Evolutionary conservation across 352 stramenopile genomes (phyloP).

Genomic region (Elongisporangium anandrum): DNA sequence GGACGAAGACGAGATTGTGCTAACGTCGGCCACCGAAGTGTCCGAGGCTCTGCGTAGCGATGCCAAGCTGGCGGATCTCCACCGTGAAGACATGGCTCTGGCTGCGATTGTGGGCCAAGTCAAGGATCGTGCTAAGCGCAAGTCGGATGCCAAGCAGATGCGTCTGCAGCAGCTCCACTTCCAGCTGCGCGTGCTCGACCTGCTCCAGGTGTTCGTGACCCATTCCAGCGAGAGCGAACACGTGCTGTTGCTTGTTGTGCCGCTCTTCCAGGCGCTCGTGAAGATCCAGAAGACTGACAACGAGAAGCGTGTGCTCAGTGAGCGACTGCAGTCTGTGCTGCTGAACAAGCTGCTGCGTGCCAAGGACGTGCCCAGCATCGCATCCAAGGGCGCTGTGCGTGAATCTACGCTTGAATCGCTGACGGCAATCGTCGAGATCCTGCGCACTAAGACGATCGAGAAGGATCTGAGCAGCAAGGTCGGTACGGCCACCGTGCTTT

Average conservation of each 20-base stretch:
- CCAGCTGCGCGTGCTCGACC: conserved; percentile 77
- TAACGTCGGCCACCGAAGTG: conserved; percentile 55
- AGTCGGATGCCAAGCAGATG: conserved; percentile 69
- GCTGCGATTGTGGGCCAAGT: conserved; percentile 79
- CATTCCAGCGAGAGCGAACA: conserved; percentile 21
- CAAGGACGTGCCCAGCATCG: conserved; percentile 41
- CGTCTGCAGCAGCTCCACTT: conserved; percentile 78
- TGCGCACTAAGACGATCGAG: conserved; percentile 46
- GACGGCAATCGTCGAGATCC: conserved; percentile 29
- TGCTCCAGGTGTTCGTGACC: conserved; percentile 68
- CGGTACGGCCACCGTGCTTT: conserved; percentile 48
- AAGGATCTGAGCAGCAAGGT: conserved; percentile 64
- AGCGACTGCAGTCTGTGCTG: conserved; percentile 64
- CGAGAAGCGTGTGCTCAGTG: conserved; percentile 69
- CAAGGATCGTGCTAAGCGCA: conserved; percentile 62
- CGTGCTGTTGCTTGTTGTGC: conserved; percentile 47
- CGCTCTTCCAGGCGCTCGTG: conserved; percentile 57
- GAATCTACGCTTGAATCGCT: conserved; percentile 28
- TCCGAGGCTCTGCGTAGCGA: conserved; percentile 66
- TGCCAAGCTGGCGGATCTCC: conserved; percentile 54
- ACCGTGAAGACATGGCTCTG: conserved; percentile 76
- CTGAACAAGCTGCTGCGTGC: conserved; percentile 59
- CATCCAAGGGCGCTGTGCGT: conserved; percentile 7
- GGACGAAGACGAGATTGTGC: conserved; percentile 54
- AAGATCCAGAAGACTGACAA: conserved; percentile 47